Evolutionary conservation across 768 basidiomycete genomes (phyloP).

Genomic region (Suillus lakei): DNA sequence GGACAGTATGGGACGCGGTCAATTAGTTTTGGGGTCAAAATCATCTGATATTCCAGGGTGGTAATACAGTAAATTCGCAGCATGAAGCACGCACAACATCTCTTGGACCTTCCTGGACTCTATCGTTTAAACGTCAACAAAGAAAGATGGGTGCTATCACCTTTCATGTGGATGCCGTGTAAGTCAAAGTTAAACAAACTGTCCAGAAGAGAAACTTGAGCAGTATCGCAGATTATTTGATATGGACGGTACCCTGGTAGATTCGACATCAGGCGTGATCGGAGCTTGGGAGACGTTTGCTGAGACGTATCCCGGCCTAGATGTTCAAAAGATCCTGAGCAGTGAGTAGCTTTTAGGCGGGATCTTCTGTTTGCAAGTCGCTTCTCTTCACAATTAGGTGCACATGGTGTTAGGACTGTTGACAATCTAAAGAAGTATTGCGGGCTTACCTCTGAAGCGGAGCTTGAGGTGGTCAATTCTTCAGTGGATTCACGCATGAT

Average conservation of each 20-base stretch:
- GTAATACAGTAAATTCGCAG: background rate
- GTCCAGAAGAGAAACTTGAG: background rate
- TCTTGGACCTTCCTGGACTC: slow-evolving; percentile 34
- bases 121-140: slow-evolving; percentile 3
- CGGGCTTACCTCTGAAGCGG: slow-evolving; percentile 65
- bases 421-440: slow-evolving; percentile 82
- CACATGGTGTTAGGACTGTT: slow-evolving; percentile 84
- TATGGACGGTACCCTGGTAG: slow-evolving; percentile 84
- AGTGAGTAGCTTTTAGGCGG: slow-evolving; percentile 46
- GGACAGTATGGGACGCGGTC: background rate
- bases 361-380: background rate
- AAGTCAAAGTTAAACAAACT: slow-evolving; percentile 18
- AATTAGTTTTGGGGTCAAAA: background rate
- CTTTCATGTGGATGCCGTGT: slow-evolving; percentile 47
- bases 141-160: slow-evolving; percentile 35
- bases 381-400: slow-evolving; percentile 43
- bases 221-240: slow-evolving; percentile 66
- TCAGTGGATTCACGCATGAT: background rate
- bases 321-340: slow-evolving; percentile 63
- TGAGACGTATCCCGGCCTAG: slow-evolving; percentile 66
- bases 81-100: background rate
- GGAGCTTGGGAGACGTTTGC: slow-evolving; percentile 86
- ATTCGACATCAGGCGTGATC: slow-evolving; percentile 81
- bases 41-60: slow-evolving; percentile 1
- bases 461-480: slow-evolving; percentile 60